Base-by-base conservation (phyloP, 2,329 filamentous ascomycete genomes). In the Verticillium tricorpus region DNA sequence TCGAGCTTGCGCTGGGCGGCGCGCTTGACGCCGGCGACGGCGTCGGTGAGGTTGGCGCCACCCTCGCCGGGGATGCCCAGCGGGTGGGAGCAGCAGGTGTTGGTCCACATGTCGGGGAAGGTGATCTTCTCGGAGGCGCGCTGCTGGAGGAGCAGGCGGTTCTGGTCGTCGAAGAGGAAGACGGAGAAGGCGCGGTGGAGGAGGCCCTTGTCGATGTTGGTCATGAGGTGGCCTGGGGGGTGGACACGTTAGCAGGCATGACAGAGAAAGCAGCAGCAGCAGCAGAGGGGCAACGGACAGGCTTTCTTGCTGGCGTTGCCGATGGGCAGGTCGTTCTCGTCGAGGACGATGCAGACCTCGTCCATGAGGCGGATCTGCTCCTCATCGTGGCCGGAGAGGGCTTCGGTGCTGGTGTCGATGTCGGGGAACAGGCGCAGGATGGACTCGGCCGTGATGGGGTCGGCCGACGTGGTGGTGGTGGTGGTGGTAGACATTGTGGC, bases 81-180 rank as follows among this genome's bases (percentile, higher is more conserved):
- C 5, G 95, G 95, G 77, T 99, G 95, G 45, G 95, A 99, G 83
- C 95, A 99, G 85, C 95, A 99, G 35, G 95, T 99, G 80, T 99
- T 99, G 66, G 95, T 99, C 95, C 95, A 99, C 89, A 97, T 93
- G 74, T 97, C 92, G 57, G 95, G 94, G 80, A 99, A 99, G 7
- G 95, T 99, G 73, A 99, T 99, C 83, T 99, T 99, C 81, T 98
- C 94, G 50, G 88, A 82, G 32, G 95, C 95, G 68, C 95, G 91
- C 82, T 98, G 95, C 80, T 99, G 95, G 59, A 99, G 87, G 55
- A 99, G 89, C 64, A 98, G 83, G 70, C 93, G 90, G 77, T 97
- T 96, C 74, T 95, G 85, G 65, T 91, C 89, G 79, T 98, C 92
- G 82, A 99, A 99, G 68, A 99, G 88, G 81, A 99, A 99, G 69